Percentiles rank a stretch among this genome's conserved stretches.
Conservation (phyloP, 768 basidiomycete genomes). For the Leccinum imitatum region DNA sequence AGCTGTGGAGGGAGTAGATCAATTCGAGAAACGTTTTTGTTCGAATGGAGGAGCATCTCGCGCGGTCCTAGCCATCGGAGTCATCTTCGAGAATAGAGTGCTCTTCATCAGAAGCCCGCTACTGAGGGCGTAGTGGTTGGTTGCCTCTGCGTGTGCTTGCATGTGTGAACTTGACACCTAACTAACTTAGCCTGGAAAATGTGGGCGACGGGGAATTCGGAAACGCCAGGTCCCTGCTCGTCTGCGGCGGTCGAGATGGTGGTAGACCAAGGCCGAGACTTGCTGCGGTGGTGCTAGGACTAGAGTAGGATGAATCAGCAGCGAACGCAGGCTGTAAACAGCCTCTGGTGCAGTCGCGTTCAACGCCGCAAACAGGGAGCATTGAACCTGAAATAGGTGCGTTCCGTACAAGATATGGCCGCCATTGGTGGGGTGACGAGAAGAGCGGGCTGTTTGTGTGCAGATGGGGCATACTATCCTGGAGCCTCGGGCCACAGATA, state of each 20-base stretch:
- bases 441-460: background rate
- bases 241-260: too few relatives aligned
- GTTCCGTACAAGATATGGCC: conserved; percentile 62
- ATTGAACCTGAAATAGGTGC: conserved; percentile 47
- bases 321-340: conserved; percentile 36
- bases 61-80: conserved; percentile 70
- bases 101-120: conserved; percentile 63
- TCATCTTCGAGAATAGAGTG: conserved; percentile 87
- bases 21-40: conserved; percentile 90
- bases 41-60: conserved; percentile 81
- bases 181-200: conserved; percentile 43
- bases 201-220: conserved; percentile 52
- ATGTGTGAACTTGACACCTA: conserved; percentile 41
- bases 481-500: conserved; percentile 22
- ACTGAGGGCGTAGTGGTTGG: conserved; percentile 35
- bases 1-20: conserved; percentile 92
- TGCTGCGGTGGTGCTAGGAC: too few relatives aligned
- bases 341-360: conserved; percentile 61
- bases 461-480: too few relatives aligned
- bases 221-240: too few relatives aligned
- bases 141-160: conserved; percentile 48
- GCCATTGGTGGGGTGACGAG: too few relatives aligned
- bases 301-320: too few relatives aligned
- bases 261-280: too few relatives aligned
- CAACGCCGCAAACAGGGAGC: conserved; percentile 66